Evolutionary conservation across 306 rosid species (phyloP).

Genomic region (Pyrus betulifolia): DNA sequence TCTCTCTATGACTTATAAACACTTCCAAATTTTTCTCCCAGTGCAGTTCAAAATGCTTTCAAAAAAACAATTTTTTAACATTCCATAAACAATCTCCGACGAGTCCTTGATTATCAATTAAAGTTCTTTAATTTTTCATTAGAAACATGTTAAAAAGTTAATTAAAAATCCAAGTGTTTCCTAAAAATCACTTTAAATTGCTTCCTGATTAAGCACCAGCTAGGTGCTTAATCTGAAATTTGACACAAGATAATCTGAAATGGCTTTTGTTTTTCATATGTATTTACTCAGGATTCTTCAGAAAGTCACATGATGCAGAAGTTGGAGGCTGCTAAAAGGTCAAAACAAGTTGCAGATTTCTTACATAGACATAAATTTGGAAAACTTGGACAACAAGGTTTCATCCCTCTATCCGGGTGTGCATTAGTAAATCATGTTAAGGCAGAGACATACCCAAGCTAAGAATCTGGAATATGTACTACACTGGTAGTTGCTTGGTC

Average conservation of each 20-base stretch:
- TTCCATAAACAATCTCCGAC: neutral
- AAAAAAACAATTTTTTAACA: too few relatives aligned
- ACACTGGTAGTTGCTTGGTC: conserved; percentile 33
- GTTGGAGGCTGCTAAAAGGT: neutral
- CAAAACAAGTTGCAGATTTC: neutral
- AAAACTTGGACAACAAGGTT: neutral
- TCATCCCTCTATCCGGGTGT: neutral
- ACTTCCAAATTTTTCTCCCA: neutral
- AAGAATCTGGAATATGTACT: conserved; percentile 29
- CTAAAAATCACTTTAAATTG: neutral
- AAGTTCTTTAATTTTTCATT: too few relatives aligned
- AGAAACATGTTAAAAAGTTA: neutral
- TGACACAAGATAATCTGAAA: neutral
- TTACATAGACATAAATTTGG: neutral
- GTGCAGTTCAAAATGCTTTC: too few relatives aligned
- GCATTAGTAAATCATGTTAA: neutral
- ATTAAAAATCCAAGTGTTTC: neutral
- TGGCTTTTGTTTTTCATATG: neutral
- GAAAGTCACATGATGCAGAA: conserved; percentile 1
- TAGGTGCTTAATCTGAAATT: neutral
- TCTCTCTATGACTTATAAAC: too few relatives aligned
- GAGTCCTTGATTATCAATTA: too few relatives aligned
- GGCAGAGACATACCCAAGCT: neutral
- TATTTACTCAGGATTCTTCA: neutral
- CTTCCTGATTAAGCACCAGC: neutral